These are phyloP conservation scores for Rhizopogon roseolus DNA, from an alignment of 768 basidiomycete species.

Conservation along the genomic window DNA sequence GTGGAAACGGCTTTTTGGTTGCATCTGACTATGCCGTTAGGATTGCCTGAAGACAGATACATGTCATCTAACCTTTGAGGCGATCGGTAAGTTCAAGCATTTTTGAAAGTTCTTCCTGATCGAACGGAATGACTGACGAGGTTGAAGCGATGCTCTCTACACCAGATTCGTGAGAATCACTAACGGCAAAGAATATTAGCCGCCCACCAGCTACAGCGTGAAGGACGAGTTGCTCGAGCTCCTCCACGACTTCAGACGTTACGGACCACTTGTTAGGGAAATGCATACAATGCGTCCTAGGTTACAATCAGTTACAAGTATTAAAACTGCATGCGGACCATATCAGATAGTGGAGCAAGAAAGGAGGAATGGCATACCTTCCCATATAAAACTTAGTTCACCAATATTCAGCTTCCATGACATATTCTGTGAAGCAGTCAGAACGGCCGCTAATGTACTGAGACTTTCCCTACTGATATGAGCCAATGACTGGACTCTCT, in stretches of 20 bases:
- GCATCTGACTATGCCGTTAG: background rate
- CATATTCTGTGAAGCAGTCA: constrained; percentile 9
- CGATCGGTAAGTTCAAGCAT: constrained; percentile 26
- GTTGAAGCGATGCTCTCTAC: constrained; percentile 34
- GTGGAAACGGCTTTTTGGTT: background rate
- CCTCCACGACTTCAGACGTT: background rate
- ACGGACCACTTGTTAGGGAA: background rate
- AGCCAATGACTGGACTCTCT: constrained; percentile 30
- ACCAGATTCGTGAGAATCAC: background rate
- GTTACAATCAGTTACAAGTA: background rate
- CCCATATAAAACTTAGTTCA: background rate
- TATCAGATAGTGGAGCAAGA: background rate
- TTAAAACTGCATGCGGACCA: background rate
- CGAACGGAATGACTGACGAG: constrained; percentile 33
- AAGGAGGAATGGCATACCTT: background rate
- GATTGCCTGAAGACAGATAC: background rate
- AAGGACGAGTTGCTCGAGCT: background rate
- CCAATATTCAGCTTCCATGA: constrained; percentile 18
- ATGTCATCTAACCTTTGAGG: constrained; percentile 26
- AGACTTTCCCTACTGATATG: constrained; percentile 34
- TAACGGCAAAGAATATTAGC: constrained; percentile 7
- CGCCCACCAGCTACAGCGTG: constrained; percentile 15
- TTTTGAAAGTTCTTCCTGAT: constrained; percentile 28
- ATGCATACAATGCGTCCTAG: background rate
- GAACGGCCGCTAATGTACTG: background rate